Base-by-base conservation (phyloP, 257 asterid genomes). In the Solanum lycopersicoides region DNA sequence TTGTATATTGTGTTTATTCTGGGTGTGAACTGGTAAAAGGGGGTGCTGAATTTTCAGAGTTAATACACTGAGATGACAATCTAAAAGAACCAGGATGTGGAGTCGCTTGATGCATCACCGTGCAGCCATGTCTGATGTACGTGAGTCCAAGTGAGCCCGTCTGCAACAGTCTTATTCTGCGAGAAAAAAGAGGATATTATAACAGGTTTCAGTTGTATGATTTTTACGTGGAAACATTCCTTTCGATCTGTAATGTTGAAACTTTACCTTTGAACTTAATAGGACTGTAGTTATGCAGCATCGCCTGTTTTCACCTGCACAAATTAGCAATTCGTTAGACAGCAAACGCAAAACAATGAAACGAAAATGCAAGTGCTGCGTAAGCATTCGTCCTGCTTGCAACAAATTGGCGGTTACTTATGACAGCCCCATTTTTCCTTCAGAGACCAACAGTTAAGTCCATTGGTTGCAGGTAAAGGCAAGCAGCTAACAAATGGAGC, bases 61-160 rank as follows among this genome's bases (percentile, higher is more conserved):
- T 12, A 3, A 74, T 83, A n/a, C 69, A 39, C 60, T 65, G 80
- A 84, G 65, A 66, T 28, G 56, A 9, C 47, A 77, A 86, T 83
- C 89, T 91, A 95, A 88, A 93, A 82, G 60, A 96, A 63, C 97
- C 98, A 96, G 65, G 89, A 71, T 32, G 93, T 30, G 34, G 88
- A 84, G 56, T 86, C 88, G 88, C 63, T 89, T 69, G 91, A 90
- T 28, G 88, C 93, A 83, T 94, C 92, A 83, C 94, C 98, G 20
- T 91, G 92, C 91, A 93, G 88, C 99, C 98, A 94, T 66, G 99
- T 93, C 90, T 95, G 98, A 83, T 96, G 98, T 53, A 95, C 91
- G 88, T 95, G 94, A 79, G 92, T 89, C 98, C 96, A 94, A 63
- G 96, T 95, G 66, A 93, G 93, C 66, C 99, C 98, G 72, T 93